Evolutionary conservation across 371 early-diverging fungal species (phyloP).

Genomic region (Lichtheimia hyalospora): DNA sequence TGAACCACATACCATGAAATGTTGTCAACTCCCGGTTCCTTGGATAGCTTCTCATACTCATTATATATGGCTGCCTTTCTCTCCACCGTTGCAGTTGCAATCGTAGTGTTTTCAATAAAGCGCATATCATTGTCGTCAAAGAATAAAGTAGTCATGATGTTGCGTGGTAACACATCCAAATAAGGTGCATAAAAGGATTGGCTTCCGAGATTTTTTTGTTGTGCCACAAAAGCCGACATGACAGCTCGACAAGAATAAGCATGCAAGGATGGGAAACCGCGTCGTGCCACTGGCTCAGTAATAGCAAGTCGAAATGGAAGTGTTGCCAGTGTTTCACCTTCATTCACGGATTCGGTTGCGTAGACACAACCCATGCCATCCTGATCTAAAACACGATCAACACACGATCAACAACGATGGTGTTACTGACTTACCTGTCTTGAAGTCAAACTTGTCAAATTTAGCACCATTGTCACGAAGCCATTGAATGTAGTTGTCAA

Average conservation of each 20-base stretch:
- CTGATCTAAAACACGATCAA: constrained; percentile 17
- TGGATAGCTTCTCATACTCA: constrained; percentile 35
- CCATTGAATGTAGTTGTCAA: constrained; percentile 31
- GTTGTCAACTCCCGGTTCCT: constrained; percentile 21
- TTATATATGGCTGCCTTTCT: constrained; percentile 23
- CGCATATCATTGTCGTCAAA: constrained; percentile 47
- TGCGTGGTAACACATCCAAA: constrained; percentile 46
- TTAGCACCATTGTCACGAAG: constrained; percentile 38
- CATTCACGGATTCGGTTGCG: constrained; percentile 26
- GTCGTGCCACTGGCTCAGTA: constrained; percentile 45
- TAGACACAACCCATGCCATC: constrained; percentile 45
- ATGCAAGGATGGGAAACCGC: constrained; percentile 26
- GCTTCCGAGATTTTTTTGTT: constrained; percentile 31
- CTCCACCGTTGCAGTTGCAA: constrained; percentile 42
- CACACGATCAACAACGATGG: background rate
- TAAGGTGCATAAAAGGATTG: constrained; percentile 53
- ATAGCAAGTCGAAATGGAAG: constrained; percentile 46
- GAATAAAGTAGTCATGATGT: constrained; percentile 42
- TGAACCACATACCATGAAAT: constrained; percentile 3
- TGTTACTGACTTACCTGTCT: constrained; percentile 23
- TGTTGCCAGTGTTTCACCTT: constrained; percentile 31
- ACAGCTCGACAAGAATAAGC: constrained; percentile 37
- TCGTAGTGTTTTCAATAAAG: constrained; percentile 51
- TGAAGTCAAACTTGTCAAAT: constrained; percentile 39
- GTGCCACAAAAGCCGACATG: constrained; percentile 37